phyloP scores from a whole-genome alignment of 176 grass and related monocot genomes.

The Dactylis glomerata region DNA sequence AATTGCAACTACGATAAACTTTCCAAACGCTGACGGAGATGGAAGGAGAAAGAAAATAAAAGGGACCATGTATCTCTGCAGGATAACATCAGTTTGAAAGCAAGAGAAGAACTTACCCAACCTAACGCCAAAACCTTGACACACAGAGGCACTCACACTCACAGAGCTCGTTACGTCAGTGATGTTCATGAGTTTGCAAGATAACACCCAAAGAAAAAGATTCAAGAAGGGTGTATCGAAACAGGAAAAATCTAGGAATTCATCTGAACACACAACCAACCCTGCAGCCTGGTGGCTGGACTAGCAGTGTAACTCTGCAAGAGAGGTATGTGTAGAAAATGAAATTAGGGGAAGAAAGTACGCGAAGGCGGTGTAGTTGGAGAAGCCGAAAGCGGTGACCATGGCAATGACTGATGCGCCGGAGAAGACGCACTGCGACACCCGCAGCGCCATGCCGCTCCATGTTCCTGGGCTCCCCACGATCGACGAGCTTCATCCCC shows the following conservation, averaged over 20 bases:
- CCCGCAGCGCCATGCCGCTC: conserved; percentile 59
- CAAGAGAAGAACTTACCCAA: background rate
- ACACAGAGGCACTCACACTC: too few relatives aligned
- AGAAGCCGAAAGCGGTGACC: conserved; percentile 47
- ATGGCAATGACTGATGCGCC: conserved; percentile 46
- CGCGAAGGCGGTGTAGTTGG: conserved; percentile 61
- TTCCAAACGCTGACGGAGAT: background rate
- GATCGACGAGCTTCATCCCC: conserved; percentile 56
- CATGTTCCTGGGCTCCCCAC: conserved; percentile 72
- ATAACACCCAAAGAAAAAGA: background rate
- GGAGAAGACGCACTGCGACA: conserved; percentile 56
- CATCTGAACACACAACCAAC: background rate
- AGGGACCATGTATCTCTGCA: background rate
- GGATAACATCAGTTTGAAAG: background rate
- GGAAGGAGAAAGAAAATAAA: background rate
- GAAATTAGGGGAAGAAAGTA: conserved; percentile 9
- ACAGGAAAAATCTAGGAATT: background rate
- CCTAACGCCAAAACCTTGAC: background rate
- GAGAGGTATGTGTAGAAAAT: background rate
- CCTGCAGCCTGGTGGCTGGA: background rate
- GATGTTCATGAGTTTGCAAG: too few relatives aligned
- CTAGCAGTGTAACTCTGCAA: background rate
- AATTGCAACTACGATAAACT: background rate
- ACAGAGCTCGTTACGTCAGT: too few relatives aligned
- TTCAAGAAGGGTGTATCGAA: background rate